These are phyloP conservation scores for Fusarium siculi DNA, from an alignment of 2,329 filamentous ascomycete genomes.

Conservation along the genomic window DNA sequence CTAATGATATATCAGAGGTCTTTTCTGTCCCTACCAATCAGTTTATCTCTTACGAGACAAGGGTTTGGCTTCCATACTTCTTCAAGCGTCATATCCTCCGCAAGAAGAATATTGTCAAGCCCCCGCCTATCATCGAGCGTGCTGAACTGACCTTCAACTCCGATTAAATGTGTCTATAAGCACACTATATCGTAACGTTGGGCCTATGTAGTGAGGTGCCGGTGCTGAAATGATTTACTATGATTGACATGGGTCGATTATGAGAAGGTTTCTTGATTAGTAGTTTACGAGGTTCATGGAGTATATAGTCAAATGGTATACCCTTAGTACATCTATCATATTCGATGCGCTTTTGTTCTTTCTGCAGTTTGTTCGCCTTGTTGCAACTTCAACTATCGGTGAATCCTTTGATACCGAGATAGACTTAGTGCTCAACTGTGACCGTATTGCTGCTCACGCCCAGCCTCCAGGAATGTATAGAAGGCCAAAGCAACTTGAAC, in stretches of 20 bases:
- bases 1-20: constrained; percentile 2
- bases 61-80: constrained; percentile 51
- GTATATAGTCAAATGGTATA: not conserved
- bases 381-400: fast-evolving
- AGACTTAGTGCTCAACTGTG: fast-evolving
- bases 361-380: fast-evolving
- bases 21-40: constrained; percentile 49
- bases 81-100: constrained; percentile 52
- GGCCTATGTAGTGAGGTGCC: fast-evolving
- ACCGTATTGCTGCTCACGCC: fast-evolving
- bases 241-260: fast-evolving
- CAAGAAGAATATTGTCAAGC: constrained; percentile 45
- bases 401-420: too few relatives aligned
- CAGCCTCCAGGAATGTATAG: fast-evolving
- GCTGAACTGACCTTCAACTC: constrained; percentile 10
- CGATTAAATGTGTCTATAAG: not conserved
- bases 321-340: not conserved
- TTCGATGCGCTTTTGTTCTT: fast-evolving
- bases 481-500: fast-evolving
- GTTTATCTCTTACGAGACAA: constrained; percentile 48
- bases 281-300: not conserved
- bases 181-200: fast-evolving
- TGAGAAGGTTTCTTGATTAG: not conserved
- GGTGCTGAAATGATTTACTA: not conserved
- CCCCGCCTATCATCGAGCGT: constrained; percentile 46